Base-by-base conservation (phyloP, 2,329 filamentous ascomycete species). In the Hirsutella thompsonii region DNA sequence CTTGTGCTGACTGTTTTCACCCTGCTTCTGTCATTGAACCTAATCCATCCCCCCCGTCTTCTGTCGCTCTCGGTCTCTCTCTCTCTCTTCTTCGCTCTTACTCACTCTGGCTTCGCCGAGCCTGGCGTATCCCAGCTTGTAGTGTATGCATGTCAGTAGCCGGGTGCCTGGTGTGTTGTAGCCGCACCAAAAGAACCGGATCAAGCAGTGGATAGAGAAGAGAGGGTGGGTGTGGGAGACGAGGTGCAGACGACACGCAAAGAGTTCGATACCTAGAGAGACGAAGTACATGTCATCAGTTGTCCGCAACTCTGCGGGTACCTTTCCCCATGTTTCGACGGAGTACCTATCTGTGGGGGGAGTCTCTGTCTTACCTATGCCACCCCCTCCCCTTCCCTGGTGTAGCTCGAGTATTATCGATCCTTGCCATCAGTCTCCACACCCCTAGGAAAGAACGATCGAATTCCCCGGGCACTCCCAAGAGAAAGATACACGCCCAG, bases 301-400 rank as follows among this genome's bases (percentile, higher is more conserved):
- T 34, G 3, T n/a, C 32, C 16, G 26, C 28, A 39, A 42, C 32
- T 28, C 35, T 37, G n/a, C 38, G 34, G 30, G 36, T 41, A 43
- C 36, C 21, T 43, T 34, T 11, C 36, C 36, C 44, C 44, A 43
- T 43, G 44, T 46, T 43, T 41, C 39, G 38, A 46, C 44, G 41
- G 41, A 46, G 40, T 42, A 36, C 26, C 37, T 36, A 32, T 30
- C 19, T 32, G 16, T 34, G 13, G 32, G 18, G 14, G 32, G 16
- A 16, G 16, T n/a, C 35, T 30, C 18, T 34, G 16, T n/a, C 32
- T 18, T 18, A 34, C 16, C 29, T n/a, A 11, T n/a, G 8, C 16
- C 2, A 11, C 29, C 29, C 29, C 29, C 10, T n/a, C 29, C 8
- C 29, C 10, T 5, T 3, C 28, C 28, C 28, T 14, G 10, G 10